Evolutionary conservation across 805 yeast genomes (phyloP), one percentile per base, ranked within the genome.

Genomic region (Cyberlindnera amylophila): DNA sequence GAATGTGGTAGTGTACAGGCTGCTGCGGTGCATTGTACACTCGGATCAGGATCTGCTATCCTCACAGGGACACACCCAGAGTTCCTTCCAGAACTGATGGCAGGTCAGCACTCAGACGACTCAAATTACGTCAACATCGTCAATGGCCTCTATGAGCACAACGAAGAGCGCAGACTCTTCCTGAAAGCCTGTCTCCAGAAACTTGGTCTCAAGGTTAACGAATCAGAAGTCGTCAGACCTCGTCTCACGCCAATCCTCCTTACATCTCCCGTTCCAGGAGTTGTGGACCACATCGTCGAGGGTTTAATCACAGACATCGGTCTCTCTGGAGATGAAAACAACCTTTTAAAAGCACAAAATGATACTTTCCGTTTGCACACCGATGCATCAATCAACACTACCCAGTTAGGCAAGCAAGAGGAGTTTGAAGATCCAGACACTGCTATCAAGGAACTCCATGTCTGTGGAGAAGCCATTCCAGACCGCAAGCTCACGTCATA

Each of bases 21-120:
- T 0, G 96, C 97, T 0, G 85, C 78, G 0, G 76, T 93, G 4
- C 63, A 73, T 44, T 77, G 87, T 52, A 66, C 69, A 9, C 76
- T 79, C 3, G 96, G 95, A 2, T 66, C 74, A 30, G 99, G 99
- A 3, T 66, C 65, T 29, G 96, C 82, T 0, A 63, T 93, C 9
- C 70, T 93, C 11, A 71, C 84, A 12, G 98, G 98, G 0, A 75
- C 87, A 0, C 99, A 93, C 63, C 96, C 96, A 0, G 99, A 93
- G 62, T 89, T 81, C 57, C 69, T 79, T 3, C 82, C 88, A 13
- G 65, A 74, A 13, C 53, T 81, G 49, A 64, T 74, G 46, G 63
- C 63, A 15, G 66, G 65, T 21, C 64, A 64, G 28, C 66, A 65
- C 29, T 50, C 64, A 6, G 50, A 46, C 28, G 44, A 66, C 46